phyloP scores from a whole-genome alignment of 73 alveolate species.

The Loxodes magnus region DNA sequence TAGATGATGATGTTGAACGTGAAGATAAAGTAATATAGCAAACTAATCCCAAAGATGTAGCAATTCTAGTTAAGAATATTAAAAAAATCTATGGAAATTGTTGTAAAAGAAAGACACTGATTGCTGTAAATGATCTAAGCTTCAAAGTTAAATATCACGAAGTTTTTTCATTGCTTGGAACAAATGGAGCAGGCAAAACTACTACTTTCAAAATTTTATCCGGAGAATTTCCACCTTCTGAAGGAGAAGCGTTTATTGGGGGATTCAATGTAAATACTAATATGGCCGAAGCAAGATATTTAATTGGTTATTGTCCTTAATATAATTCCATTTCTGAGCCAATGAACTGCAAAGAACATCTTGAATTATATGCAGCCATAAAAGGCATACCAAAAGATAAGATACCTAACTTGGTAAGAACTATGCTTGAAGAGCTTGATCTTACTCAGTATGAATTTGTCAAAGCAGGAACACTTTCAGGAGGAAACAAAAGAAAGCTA shows the following conservation, averaged over 20 bases:
- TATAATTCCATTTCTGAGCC: slow-evolving; percentile 87
- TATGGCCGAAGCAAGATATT: slow-evolving; percentile 63
- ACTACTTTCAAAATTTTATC: slow-evolving; percentile 83
- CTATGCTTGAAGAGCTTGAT: slow-evolving; percentile 79
- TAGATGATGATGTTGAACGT: slow-evolving; percentile 61
- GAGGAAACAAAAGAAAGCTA: slow-evolving; percentile 95
- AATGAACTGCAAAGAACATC: slow-evolving; percentile 88
- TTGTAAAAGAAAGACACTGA: slow-evolving; percentile 11
- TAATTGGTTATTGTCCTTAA: slow-evolving; percentile 96
- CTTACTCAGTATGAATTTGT: slow-evolving; percentile 56
- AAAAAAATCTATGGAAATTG: slow-evolving; percentile 30
- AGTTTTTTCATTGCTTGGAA: slow-evolving; percentile 85
- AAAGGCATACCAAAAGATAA: slow-evolving; percentile 77
- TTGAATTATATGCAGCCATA: slow-evolving; percentile 80
- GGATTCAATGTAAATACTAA: slow-evolving; percentile 62
- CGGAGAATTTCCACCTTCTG: slow-evolving; percentile 77
- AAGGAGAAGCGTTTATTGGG: slow-evolving; percentile 75
- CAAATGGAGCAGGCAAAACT: slow-evolving; percentile 96
- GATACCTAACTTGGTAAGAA: slow-evolving; percentile 46
- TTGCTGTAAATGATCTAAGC: slow-evolving; percentile 69
- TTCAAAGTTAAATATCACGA: slow-evolving; percentile 84
- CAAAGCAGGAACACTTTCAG: slow-evolving; percentile 77
- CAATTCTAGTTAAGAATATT: slow-evolving; percentile 47
- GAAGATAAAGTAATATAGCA: slow-evolving; percentile 45
- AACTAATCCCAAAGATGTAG: slow-evolving; percentile 20